These are phyloP conservation scores for Thelonectria discophora DNA, from an alignment of 2,329 filamentous ascomycete genomes.

Conservation along the genomic window DNA sequence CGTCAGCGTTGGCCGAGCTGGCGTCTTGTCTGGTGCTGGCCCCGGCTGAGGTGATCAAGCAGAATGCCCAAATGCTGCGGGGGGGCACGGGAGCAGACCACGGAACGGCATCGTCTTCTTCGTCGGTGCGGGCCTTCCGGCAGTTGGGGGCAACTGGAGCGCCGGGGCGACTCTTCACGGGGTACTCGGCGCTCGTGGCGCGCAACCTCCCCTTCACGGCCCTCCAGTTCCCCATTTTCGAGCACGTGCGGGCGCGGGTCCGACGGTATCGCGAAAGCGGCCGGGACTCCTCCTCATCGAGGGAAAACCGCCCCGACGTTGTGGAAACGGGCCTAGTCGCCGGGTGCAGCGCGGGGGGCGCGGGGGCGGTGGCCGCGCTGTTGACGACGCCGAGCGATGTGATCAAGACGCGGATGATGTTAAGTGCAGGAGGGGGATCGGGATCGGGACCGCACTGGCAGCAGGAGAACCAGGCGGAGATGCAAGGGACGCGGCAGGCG, in stretches of 20 bases:
- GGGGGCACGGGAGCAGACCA: slow-evolving; percentile 32
- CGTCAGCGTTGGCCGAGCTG: slow-evolving; percentile 81
- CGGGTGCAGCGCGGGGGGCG: slow-evolving; percentile 75
- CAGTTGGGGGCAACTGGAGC: slow-evolving; percentile 63
- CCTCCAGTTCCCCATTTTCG: slow-evolving; percentile 88
- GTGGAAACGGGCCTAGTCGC: slow-evolving; percentile 76
- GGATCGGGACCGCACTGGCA: slow-evolving; percentile 7
- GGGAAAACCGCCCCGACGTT: no score
- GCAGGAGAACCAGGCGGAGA: slow-evolving; percentile 31
- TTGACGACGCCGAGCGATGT: slow-evolving; percentile 92
- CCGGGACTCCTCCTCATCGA: slow-evolving; percentile 34
- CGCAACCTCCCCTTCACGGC: slow-evolving; percentile 89
- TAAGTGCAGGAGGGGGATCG: slow-evolving; percentile 59
- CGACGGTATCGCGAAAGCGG: slow-evolving; percentile 48
- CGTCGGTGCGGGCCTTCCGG: slow-evolving; percentile 59
- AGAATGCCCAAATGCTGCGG: slow-evolving; percentile 87
- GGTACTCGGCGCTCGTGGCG: slow-evolving; percentile 83
- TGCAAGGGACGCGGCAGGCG: slow-evolving; percentile 41
- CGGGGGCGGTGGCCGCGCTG: slow-evolving; percentile 78
- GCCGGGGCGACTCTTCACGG: slow-evolving; percentile 68
- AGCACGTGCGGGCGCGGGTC: slow-evolving; percentile 69
- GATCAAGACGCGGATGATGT: slow-evolving; percentile 90
- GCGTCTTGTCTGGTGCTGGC: slow-evolving; percentile 88
- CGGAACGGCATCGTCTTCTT: slow-evolving; percentile 40
- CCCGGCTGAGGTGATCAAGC: slow-evolving; percentile 90